Evolutionary conservation across 139 green algal genomes (phyloP).

Genomic region (Chlamydomonas schloesseri): DNA sequence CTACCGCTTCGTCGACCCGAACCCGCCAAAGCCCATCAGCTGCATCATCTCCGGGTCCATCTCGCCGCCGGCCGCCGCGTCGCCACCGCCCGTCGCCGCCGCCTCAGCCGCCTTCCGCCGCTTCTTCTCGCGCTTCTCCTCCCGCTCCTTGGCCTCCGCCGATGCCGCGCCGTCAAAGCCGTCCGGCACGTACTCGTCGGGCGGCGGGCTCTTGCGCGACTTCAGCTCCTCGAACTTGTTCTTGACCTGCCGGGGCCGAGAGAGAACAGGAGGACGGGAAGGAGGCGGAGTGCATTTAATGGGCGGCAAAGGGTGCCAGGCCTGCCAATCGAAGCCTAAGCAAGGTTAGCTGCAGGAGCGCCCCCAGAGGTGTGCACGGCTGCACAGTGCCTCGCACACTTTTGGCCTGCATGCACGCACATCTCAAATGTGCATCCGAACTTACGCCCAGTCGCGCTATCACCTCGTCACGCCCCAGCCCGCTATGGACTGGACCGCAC

Average conservation of each 20-base stretch:
- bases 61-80: constrained; percentile 48
- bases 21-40: constrained; percentile 96
- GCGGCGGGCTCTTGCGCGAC: constrained; percentile 39
- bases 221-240: constrained; percentile 66
- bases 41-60: constrained; percentile 89
- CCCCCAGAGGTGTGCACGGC: too few relatives aligned
- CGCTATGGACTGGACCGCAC: too few relatives aligned
- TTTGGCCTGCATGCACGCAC: too few relatives aligned
- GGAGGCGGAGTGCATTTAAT: too few relatives aligned
- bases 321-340: too few relatives aligned
- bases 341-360: too few relatives aligned
- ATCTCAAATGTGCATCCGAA: too few relatives aligned
- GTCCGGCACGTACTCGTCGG: constrained; percentile 57
- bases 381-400: too few relatives aligned
- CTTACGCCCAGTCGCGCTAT: too few relatives aligned
- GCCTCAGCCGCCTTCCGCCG: constrained; percentile 57
- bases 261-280: too few relatives aligned
- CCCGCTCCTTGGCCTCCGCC: constrained; percentile 37
- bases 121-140: constrained; percentile 61
- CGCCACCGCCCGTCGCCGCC: constrained; percentile 67
- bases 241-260: constrained; percentile 68
- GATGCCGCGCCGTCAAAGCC: constrained; percentile 44
- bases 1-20: constrained; percentile 76
- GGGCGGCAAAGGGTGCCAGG: too few relatives aligned
- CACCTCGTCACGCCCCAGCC: too few relatives aligned